phyloP scores from a whole-genome alignment of 2,329 filamentous ascomycete species.

The Gyromitra esculenta region DNA sequence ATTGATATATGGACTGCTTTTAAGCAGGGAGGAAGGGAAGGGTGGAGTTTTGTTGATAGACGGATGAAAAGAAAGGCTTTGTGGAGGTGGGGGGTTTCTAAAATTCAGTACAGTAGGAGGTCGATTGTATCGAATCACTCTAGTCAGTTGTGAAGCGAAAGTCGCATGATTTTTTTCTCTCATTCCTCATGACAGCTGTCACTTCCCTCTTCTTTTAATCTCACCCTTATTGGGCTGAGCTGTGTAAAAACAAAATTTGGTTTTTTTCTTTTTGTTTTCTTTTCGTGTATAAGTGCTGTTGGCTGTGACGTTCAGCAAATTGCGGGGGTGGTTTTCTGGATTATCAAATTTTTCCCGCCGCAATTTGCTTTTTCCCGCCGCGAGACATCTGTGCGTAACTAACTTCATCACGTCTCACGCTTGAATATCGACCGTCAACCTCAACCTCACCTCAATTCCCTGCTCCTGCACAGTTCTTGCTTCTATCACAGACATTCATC shows the following conservation, averaged over 20 bases:
- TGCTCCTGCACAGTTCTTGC: conserved; percentile 7
- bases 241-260: conserved; percentile 21
- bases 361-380: conserved; percentile 4
- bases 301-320: neutral
- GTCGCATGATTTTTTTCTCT: conserved; percentile 33
- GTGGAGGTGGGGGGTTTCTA: conserved; percentile 5
- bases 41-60: conserved; percentile 41
- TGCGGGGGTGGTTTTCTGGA: conserved; percentile 23
- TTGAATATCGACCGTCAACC: conserved; percentile 11
- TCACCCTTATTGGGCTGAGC: neutral
- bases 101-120: conserved; percentile 43
- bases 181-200: neutral
- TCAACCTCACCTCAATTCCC: conserved; percentile 18
- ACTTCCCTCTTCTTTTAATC: neutral
- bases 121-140: conserved; percentile 19
- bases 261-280: conserved; percentile 1
- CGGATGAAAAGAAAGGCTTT: neutral
- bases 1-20: conserved; percentile 14
- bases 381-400: conserved; percentile 27
- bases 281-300: neutral
- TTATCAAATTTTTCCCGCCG: conserved; percentile 7
- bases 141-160: conserved; percentile 43
- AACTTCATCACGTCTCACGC: conserved; percentile 1
- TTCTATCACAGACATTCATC: conserved; percentile 10
- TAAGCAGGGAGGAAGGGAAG: neutral